These are phyloP conservation scores for Xylaria sp. DNA, from an alignment of 2,329 filamentous ascomycete genomes.

Conservation along the genomic window DNA sequence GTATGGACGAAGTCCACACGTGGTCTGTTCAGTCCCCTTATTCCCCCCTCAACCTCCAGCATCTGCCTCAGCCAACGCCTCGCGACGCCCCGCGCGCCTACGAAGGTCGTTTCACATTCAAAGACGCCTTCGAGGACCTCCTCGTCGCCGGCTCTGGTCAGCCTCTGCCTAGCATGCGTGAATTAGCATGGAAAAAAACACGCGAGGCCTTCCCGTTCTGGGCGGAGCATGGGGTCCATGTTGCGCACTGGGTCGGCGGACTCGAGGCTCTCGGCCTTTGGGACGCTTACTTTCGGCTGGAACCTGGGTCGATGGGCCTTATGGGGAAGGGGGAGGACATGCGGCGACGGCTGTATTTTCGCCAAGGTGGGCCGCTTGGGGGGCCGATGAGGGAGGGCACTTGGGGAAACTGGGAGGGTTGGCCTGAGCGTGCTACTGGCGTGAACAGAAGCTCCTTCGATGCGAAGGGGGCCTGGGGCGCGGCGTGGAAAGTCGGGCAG, in stretches of 20 bases:
- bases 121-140: constrained; percentile 64
- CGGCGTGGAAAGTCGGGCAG: neutral
- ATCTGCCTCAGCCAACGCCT: constrained; percentile 55
- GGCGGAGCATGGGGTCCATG: constrained; percentile 43
- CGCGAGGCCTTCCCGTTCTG: neutral
- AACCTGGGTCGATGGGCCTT: constrained; percentile 4
- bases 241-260: constrained; percentile 49
- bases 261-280: constrained; percentile 48
- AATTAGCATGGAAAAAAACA: constrained; percentile 23
- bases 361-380: neutral
- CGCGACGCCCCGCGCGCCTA: constrained; percentile 43
- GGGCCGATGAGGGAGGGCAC: neutral
- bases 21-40: constrained; percentile 50
- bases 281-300: constrained; percentile 40
- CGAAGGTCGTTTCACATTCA: constrained; percentile 53
- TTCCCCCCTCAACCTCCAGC: constrained; percentile 51
- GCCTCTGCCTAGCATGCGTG: constrained; percentile 48
- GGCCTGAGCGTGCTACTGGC: neutral
- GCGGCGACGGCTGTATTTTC: neutral
- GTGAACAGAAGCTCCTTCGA: neutral
- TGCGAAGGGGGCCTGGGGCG: neutral
- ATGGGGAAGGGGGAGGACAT: neutral
- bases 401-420: neutral
- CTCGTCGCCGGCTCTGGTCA: constrained; percentile 53
- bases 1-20: constrained; percentile 38